These are phyloP conservation scores for Mycosphaerella sp. DNA, from an alignment of 2,329 filamentous ascomycete genomes.

Conservation along the genomic window DNA sequence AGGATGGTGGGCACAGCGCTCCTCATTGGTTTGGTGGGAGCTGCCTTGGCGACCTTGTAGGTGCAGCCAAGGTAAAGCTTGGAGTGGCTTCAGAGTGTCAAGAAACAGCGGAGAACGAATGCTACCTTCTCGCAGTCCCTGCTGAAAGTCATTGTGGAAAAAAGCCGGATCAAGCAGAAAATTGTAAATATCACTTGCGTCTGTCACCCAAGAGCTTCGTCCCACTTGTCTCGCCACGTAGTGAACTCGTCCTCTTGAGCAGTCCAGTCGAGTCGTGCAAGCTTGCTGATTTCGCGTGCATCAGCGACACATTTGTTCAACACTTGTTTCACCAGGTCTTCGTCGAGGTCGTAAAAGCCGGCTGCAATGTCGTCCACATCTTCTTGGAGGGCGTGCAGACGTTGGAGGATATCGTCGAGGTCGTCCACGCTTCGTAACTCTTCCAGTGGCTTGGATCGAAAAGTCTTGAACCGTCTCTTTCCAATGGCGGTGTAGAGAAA, in stretches of 20 bases:
- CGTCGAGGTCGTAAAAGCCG: slow-evolving; percentile 65
- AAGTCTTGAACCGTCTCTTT: slow-evolving; percentile 59
- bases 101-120: too few species aligned
- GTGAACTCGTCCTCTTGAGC: slow-evolving; percentile 69
- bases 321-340: slow-evolving; percentile 50
- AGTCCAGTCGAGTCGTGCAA: slow-evolving; percentile 57
- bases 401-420: slow-evolving; percentile 51
- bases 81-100: too few species aligned
- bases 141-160: slow-evolving; percentile 2
- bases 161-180: background rate
- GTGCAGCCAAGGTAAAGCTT: background rate
- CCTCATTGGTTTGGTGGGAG: background rate
- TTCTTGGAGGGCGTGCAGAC: slow-evolving; percentile 58
- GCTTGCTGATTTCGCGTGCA: slow-evolving; percentile 51
- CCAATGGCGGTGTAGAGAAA: slow-evolving; percentile 63
- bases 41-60: slow-evolving; percentile 2
- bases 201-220: slow-evolving; percentile 29
- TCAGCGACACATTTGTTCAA: slow-evolving; percentile 57
- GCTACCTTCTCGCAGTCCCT: slow-evolving; percentile 6
- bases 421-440: slow-evolving; percentile 26
- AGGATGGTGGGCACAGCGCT: slow-evolving; percentile 2
- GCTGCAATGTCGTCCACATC: slow-evolving; percentile 64
- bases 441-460: slow-evolving; percentile 13
- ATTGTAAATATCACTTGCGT: background rate
- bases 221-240: slow-evolving; percentile 62